Evolutionary conservation across 495 filamentous ascomycete genomes (phyloP), one percentile per base, ranked within the genome.

Genomic region (Extremus antarcticus): DNA sequence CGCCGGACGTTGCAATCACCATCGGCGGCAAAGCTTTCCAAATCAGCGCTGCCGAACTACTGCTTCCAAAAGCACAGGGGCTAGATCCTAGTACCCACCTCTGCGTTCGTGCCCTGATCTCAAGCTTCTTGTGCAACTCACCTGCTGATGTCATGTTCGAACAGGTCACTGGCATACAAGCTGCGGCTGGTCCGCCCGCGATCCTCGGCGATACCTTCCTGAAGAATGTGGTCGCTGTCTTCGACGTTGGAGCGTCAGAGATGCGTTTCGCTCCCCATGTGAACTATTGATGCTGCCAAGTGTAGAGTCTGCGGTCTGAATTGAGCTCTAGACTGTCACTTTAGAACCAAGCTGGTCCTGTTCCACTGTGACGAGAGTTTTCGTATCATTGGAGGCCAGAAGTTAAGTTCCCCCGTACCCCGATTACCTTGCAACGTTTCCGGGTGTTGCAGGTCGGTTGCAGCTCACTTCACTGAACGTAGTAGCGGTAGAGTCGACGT

Each of bases 171-270:
- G 50, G 55, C 53, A 15, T 59, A 48, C 50, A 54, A 50, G 48
- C 32, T 24, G 40, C 53, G 45, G 22, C 35, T 3, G 43, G 49
- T 8, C 56, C 54, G 29, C 49, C 59, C 35, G 41, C 49, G 13
- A 78, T 86, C 23, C 56, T 87, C 13, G 82, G 83, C 0, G 77
- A 78, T 52, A 70, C 70, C 0, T 86, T 84, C 58, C 67, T 83
- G 68, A 82, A 79, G 64, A 82, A 79, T 59, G 81, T 83, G 0
- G 66, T 86, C 10, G 73, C 74, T 0, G 76, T 81, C 15, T 84
- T 79, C 62, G 79, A 85, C 66, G 71, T 85, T 50, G 80, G 78
- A 3, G 67, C 66, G 47, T 46, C 71, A 19, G 67, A 77, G 70
- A 73, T 84, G 75, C 61, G 70, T 21, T 81, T 80, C 53, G 63